phyloP scores from a whole-genome alignment of 805 yeast species.

The Kluyveromyces aestuarii region DNA sequence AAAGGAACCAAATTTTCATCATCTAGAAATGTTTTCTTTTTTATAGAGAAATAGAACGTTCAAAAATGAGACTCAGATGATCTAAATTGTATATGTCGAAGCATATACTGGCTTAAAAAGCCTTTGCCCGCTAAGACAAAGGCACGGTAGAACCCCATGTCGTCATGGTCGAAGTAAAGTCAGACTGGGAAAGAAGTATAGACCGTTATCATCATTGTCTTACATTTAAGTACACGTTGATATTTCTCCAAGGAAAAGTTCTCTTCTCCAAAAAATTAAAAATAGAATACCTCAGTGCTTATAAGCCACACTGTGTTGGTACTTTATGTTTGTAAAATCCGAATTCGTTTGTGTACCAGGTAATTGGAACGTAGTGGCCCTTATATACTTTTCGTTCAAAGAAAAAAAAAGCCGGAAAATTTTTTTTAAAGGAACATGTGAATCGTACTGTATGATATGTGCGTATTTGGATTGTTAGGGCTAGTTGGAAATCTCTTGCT shows the following conservation, averaged over 20 bases:
- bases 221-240: neutral
- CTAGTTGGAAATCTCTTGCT: neutral
- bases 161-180: constrained; percentile 76
- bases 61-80: constrained; percentile 25
- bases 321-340: no score
- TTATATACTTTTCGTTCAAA: no score
- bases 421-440: neutral
- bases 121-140: constrained; percentile 30
- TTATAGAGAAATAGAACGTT: neutral
- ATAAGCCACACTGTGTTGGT: no score
- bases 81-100: constrained; percentile 16
- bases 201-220: constrained; percentile 42
- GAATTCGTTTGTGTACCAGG: no score
- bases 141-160: constrained; percentile 49
- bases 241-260: constrained; percentile 2
- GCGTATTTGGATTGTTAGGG: neutral
- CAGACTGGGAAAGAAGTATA: constrained; percentile 87
- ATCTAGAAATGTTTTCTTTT: constrained; percentile 27
- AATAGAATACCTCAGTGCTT: no score
- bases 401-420: neutral
- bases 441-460: neutral
- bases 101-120: constrained; percentile 83
- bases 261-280: constrained; percentile 9
- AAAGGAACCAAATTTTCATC: constrained; percentile 63
- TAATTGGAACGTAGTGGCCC: neutral